A percentile compares a stretch with the other conserved stretches of the same genome.
Conservation (phyloP, 768 basidiomycete species). For the Chiua virens region DNA sequence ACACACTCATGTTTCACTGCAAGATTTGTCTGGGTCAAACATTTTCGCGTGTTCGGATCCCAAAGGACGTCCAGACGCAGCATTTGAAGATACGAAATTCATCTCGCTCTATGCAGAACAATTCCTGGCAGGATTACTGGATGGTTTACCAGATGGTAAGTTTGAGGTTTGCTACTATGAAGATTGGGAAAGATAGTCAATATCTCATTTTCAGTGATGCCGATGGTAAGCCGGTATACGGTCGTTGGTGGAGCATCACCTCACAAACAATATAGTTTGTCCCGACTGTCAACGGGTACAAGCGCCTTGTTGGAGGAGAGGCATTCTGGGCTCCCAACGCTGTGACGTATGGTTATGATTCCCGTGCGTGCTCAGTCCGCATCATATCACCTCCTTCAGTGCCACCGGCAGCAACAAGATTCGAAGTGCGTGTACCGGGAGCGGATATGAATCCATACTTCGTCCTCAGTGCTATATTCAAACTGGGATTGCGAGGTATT, state of each 20-base stretch:
- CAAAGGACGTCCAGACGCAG: constrained; percentile 65
- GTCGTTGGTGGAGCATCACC: not conserved
- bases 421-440: constrained; percentile 94
- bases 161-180: not conserved
- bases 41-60: constrained; percentile 72
- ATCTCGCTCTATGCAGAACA: constrained; percentile 82
- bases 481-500: constrained; percentile 86
- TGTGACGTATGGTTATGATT: constrained; percentile 94
- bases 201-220: constrained; percentile 61
- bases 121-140: constrained; percentile 92
- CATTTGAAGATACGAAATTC: constrained; percentile 79
- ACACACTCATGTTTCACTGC: constrained; percentile 90
- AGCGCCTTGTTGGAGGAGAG: constrained; percentile 91
- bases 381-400: constrained; percentile 91
- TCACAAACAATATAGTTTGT: constrained; percentile 51
- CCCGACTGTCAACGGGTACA: constrained; percentile 96
- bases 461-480: constrained; percentile 83
- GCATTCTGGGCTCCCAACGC: constrained; percentile 94
- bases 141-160: constrained; percentile 87
- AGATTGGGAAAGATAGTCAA: constrained; percentile 1
- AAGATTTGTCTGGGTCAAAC: constrained; percentile 67
- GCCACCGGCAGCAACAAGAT: constrained; percentile 76
- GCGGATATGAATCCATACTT: constrained; percentile 97
- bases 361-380: constrained; percentile 87
- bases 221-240: constrained; percentile 55